Evolutionary conservation across 495 filamentous ascomycete genomes (phyloP).

Genomic region (Tuber indicum): DNA sequence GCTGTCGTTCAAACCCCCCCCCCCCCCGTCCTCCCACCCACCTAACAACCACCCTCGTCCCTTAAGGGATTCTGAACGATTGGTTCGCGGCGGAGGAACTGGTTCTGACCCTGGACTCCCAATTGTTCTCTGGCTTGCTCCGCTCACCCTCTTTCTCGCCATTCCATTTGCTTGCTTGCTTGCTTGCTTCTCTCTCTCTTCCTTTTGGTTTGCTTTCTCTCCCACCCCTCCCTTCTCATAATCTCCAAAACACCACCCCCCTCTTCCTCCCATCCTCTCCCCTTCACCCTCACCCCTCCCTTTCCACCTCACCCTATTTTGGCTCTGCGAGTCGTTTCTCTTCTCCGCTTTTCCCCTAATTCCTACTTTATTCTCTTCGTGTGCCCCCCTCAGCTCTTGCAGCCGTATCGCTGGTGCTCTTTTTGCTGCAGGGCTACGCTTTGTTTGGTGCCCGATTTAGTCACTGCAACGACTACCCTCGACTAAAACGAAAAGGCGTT

Average conservation of each 20-base stretch:
- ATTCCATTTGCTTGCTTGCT: neutral
- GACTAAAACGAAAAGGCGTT: constrained; percentile 21
- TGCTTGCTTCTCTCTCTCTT: neutral
- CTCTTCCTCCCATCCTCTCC: constrained; percentile 23
- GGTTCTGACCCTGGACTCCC: neutral
- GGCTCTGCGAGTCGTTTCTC: constrained; percentile 39
- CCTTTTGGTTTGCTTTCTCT: neutral
- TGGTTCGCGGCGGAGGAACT: constrained; percentile 1
- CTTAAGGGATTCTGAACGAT: neutral
- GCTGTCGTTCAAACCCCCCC: neutral
- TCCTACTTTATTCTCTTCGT: constrained; percentile 39
- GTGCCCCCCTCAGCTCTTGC: constrained; percentile 18
- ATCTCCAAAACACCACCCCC: neutral
- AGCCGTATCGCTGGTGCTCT: constrained; percentile 29
- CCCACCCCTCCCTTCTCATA: neutral
- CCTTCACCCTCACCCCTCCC: constrained; percentile 22
- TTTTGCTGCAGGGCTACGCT: constrained; percentile 32
- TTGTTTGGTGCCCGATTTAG: constrained; percentile 33
- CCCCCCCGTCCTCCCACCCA: no score
- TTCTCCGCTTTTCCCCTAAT: constrained; percentile 31
- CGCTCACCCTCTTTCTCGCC: neutral
- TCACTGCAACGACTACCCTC: constrained; percentile 16
- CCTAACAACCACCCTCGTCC: neutral
- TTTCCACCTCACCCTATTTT: constrained; percentile 27
- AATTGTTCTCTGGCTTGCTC: neutral